Conservation (phyloP, 768 basidiomycete genomes). For the Lactarius sanguifluus region DNA sequence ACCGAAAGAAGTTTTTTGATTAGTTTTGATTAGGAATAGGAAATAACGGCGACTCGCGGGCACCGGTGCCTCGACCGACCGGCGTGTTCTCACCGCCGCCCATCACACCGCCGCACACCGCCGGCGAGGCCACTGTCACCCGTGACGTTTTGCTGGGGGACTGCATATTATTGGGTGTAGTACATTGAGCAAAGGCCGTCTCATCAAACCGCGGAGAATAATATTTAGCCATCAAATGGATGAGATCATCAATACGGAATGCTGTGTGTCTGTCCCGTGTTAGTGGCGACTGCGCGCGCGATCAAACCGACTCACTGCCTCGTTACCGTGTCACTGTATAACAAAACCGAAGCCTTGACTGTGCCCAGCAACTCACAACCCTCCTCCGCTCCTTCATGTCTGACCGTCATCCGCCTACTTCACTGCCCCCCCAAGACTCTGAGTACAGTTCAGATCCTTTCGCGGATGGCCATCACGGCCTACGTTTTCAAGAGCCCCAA, state of each 20-base stretch:
- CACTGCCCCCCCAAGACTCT: conserved; percentile 40
- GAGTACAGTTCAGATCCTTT: conserved; percentile 63
- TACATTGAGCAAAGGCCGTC: not conserved
- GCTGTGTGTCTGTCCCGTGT: conserved; percentile 1
- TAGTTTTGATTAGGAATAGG: not conserved
- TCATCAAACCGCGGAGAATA: not conserved
- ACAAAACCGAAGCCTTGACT: conserved; percentile 23
- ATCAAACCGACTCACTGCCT: conserved; percentile 26
- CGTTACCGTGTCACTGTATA: conserved; percentile 24
- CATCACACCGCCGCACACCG: not conserved
- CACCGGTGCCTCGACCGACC: not conserved
- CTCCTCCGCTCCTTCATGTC: conserved; percentile 31
- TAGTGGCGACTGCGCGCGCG: conserved; percentile 4
- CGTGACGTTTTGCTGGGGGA: not conserved
- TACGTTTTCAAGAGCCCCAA: conserved; percentile 60
- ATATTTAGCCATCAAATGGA: not conserved
- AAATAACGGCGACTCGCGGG: not conserved
- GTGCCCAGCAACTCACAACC: not conserved
- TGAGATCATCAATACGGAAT: conserved; percentile 1
- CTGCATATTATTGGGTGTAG: not conserved
- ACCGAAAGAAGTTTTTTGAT: not conserved
- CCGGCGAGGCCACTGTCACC: not conserved
- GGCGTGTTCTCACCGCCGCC: not conserved
- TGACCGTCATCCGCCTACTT: conserved; percentile 33
- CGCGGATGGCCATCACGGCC: conserved; percentile 60